Percentiles rank a stretch among this genome's conserved stretches.
phyloP scores from a whole-genome alignment of 179 eudicot species.

The Corrigiola litoralis region DNA sequence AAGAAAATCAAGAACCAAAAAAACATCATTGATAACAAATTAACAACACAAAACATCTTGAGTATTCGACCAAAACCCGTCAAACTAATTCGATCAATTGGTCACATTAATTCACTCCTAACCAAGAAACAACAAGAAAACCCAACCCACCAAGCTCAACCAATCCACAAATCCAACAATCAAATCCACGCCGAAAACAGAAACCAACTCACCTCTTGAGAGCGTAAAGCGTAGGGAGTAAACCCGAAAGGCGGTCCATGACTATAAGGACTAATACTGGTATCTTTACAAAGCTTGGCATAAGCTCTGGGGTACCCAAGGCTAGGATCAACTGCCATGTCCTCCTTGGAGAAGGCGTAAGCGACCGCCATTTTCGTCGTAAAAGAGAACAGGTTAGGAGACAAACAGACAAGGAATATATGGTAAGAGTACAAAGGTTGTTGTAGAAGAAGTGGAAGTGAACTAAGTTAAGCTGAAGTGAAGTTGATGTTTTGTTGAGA shows the following conservation, averaged over 20 bases:
- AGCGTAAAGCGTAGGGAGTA: slow-evolving; percentile 51
- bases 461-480: background rate
- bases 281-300: slow-evolving; percentile 70
- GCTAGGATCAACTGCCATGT: slow-evolving; percentile 51
- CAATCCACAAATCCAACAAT: background rate
- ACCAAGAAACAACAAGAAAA: background rate
- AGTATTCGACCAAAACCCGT: background rate
- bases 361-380: slow-evolving; percentile 41
- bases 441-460: background rate
- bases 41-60: too few relatives aligned
- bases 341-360: slow-evolving; percentile 50
- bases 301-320: slow-evolving; percentile 88
- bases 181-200: background rate
- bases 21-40: too few relatives aligned
- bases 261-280: slow-evolving; percentile 48
- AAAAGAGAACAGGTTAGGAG: background rate
- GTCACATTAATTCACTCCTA: background rate
- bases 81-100: background rate
- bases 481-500: background rate
- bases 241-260: slow-evolving; percentile 77
- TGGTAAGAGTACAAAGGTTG: background rate
- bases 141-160: background rate
- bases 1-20: too few relatives aligned
- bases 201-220: slow-evolving; percentile 42
- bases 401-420: background rate